Percentiles rank a stretch among this genome's conserved stretches.
These are phyloP conservation scores for Lentinula edodes DNA, from an alignment of 768 basidiomycete genomes.

Conservation along the genomic window DNA sequence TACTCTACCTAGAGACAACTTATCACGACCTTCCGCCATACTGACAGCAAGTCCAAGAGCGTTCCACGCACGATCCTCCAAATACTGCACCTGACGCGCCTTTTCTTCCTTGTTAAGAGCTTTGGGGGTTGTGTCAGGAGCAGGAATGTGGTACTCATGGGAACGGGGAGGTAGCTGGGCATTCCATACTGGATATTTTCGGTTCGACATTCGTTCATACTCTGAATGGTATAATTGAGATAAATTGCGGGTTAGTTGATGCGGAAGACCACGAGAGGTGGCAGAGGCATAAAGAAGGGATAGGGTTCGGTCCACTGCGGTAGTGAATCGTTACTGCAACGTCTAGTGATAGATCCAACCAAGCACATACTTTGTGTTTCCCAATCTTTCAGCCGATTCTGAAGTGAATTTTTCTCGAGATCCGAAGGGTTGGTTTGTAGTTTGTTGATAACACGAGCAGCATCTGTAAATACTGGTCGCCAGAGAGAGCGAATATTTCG, in stretches of 20 bases:
- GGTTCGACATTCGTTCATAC: slow-evolving; percentile 23
- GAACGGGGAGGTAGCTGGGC: slow-evolving; percentile 22
- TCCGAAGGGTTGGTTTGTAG: slow-evolving; percentile 26
- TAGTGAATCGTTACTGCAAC: neutral
- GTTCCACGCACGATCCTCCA: slow-evolving; percentile 36
- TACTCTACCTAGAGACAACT: slow-evolving; percentile 46
- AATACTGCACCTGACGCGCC: slow-evolving; percentile 16
- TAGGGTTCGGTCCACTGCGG: slow-evolving; percentile 63
- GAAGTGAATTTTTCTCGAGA: slow-evolving; percentile 22
- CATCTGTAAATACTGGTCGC: slow-evolving; percentile 51
- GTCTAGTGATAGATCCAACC: neutral
- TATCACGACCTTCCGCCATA: slow-evolving; percentile 54
- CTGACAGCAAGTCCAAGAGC: slow-evolving; percentile 48
- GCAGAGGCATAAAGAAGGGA: slow-evolving; percentile 57
- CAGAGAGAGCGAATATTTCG: slow-evolving; percentile 41
- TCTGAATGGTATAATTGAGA: slow-evolving; percentile 29
- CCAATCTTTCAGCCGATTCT: slow-evolving; percentile 47
- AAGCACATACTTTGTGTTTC: slow-evolving; percentile 43
- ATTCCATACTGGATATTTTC: slow-evolving; percentile 27
- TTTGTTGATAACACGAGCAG: slow-evolving; percentile 34
- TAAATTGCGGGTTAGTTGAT: slow-evolving; percentile 54
- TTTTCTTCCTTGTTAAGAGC: slow-evolving; percentile 13
- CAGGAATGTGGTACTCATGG: slow-evolving; percentile 15
- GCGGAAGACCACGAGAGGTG: slow-evolving; percentile 55
- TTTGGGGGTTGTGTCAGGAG: slow-evolving; percentile 2